These are phyloP conservation scores for Punica granatum DNA, from an alignment of 345 rosid genomes.

Conservation along the genomic window DNA sequence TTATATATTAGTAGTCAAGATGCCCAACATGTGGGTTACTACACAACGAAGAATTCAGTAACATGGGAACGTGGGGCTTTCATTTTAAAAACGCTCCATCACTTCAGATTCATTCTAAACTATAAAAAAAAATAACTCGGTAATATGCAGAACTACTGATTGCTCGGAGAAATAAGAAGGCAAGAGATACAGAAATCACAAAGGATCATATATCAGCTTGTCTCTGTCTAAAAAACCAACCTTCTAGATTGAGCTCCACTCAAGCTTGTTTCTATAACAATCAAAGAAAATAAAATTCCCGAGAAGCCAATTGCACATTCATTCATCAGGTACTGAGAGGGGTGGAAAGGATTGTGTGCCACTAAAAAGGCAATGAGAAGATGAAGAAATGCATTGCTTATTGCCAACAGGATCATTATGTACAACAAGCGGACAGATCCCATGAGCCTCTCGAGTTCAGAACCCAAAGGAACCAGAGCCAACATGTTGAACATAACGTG, in stretches of 20 bases:
- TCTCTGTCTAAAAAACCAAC: slow-evolving; percentile 24
- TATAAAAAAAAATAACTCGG: neutral
- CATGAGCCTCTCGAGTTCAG: slow-evolving; percentile 95
- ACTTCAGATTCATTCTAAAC: neutral
- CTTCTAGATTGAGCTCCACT: slow-evolving; percentile 88
- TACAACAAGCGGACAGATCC: slow-evolving; percentile 82
- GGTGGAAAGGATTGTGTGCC: slow-evolving; percentile 52
- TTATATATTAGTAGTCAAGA: neutral
- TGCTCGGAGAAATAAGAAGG: neutral
- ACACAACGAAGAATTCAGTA: neutral
- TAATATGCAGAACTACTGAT: neutral
- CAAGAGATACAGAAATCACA: neutral
- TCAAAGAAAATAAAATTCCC: slow-evolving; percentile 83
- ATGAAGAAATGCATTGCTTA: slow-evolving; percentile 77
- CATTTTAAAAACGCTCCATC: neutral
- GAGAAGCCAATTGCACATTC: slow-evolving; percentile 95
- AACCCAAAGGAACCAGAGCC: slow-evolving; percentile 94
- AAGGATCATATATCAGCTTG: neutral
- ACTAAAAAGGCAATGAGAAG: slow-evolving; percentile 61
- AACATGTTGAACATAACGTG: slow-evolving; percentile 93
- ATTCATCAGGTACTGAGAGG: slow-evolving; percentile 36
- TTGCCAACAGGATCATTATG: slow-evolving; percentile 65
- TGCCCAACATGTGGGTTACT: neutral
- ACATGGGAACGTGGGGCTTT: no score
- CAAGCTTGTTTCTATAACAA: slow-evolving; percentile 88